Conservation (phyloP, 2,329 filamentous ascomycete genomes). For the Trichoderma polysporum region DNA sequence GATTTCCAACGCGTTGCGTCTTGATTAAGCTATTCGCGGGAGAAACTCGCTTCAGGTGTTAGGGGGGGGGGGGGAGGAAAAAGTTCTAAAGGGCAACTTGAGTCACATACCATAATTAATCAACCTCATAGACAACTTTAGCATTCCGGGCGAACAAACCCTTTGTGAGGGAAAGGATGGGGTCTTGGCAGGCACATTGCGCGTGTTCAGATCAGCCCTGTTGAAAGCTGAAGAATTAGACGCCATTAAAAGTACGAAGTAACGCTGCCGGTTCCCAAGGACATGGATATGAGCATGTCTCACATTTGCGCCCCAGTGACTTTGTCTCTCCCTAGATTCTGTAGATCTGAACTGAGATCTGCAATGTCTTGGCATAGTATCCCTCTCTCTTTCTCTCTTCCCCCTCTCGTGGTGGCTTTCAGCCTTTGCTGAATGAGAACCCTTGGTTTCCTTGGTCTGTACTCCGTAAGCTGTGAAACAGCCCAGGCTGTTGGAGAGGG, state of each 20-base stretch:
- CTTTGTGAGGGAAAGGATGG: neutral
- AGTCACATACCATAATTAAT: neutral
- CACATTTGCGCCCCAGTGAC: neutral
- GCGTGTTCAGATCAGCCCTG: constrained; percentile 6
- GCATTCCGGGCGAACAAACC: neutral
- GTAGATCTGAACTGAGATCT: neutral
- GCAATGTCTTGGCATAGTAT: neutral
- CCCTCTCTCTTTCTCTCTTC: neutral
- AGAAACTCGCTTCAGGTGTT: neutral
- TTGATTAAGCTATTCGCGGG: constrained; percentile 12
- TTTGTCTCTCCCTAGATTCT: neutral
- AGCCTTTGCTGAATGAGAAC: neutral
- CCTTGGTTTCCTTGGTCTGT: neutral
- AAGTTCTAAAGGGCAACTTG: neutral
- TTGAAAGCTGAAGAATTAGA: neutral
- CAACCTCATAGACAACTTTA: neutral
- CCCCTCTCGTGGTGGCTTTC: neutral
- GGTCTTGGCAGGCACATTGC: neutral
- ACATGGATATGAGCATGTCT: neutral
- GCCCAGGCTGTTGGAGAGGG: neutral
- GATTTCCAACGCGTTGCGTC: constrained; percentile 60
- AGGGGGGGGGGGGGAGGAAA: neutral
- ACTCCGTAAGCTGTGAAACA: neutral
- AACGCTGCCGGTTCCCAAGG: neutral
- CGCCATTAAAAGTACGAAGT: too few relatives aligned